Percentiles rank a stretch among this genome's conserved stretches.
Evolutionary conservation across 2,329 filamentous ascomycete genomes (phyloP).

Genomic region (Calonectria leucothoes): DNA sequence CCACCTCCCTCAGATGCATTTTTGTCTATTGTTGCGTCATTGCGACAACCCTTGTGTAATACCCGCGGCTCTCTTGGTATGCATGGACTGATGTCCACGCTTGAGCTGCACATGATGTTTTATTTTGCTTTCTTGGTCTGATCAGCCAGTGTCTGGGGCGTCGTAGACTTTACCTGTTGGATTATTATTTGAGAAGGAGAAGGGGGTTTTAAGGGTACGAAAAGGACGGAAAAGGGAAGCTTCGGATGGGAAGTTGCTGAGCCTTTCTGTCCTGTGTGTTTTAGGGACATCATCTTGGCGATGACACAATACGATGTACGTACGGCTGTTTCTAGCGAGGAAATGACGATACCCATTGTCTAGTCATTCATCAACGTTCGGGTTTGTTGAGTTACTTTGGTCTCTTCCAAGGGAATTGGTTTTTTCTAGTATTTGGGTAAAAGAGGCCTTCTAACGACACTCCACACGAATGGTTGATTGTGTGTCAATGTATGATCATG

Average conservation of each 20-base stretch:
- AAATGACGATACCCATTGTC: conserved; percentile 35
- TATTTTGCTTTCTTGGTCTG: conserved; percentile 21
- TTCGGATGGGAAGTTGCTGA: neutral
- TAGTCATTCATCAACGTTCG: neutral
- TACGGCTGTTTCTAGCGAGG: conserved; percentile 27
- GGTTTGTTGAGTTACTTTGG: neutral
- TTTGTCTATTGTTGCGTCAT: conserved; percentile 27
- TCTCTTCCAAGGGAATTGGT: neutral
- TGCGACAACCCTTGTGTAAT: conserved; percentile 41
- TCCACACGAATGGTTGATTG: neutral
- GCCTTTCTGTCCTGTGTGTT: neutral
- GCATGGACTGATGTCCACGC: neutral
- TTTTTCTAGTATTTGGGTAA: no score
- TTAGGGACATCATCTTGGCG: conserved; percentile 8
- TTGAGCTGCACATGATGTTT: conserved; percentile 17
- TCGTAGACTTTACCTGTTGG: conserved; percentile 1
- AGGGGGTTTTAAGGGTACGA: neutral
- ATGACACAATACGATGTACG: conserved; percentile 25
- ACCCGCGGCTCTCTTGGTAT: conserved; percentile 36
- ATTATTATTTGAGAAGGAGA: conserved; percentile 2
- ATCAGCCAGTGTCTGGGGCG: conserved; percentile 17
- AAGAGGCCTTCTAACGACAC: no score
- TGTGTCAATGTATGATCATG: neutral
- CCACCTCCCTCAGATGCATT: conserved; percentile 16
- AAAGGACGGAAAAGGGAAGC: neutral